Evolutionary conservation across 2,329 filamentous ascomycete genomes (phyloP).

Genomic region (Aspergillus spinulosporus): DNA sequence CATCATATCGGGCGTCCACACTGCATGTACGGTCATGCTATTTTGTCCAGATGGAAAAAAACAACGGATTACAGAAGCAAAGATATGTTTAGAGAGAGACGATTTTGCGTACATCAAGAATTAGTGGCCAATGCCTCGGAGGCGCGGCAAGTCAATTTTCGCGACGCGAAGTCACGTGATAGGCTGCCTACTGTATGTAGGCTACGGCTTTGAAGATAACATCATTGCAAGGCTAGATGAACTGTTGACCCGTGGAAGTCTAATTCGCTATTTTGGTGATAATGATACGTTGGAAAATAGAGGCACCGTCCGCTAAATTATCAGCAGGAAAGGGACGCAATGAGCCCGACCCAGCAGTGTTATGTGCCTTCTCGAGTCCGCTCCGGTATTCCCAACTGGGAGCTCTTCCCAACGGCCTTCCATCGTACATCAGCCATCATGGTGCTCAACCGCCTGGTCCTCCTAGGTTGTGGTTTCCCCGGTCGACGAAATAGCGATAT

Average conservation of each 20-base stretch:
- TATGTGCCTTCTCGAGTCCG: background rate
- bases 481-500: constrained; percentile 10
- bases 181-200: no score
- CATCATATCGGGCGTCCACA: background rate
- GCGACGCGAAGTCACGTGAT: constrained; percentile 27
- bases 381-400: constrained; percentile 3
- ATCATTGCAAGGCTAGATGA: background rate
- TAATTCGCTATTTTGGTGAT: background rate
- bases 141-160: constrained; percentile 21
- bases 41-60: background rate
- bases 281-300: background rate
- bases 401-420: background rate
- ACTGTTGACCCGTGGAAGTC: background rate
- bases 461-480: background rate
- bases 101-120: background rate
- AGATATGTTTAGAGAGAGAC: background rate
- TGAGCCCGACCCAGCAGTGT: background rate
- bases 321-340: background rate
- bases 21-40: background rate
- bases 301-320: background rate
- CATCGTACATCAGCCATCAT: background rate
- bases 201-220: constrained; percentile 6
- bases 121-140: constrained; percentile 16
- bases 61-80: background rate
- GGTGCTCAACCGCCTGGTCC: no score